Percentiles rank a stretch among this genome's conserved stretches.
Conservation (phyloP, 225 moss, liverwort and hornwort genomes). For the Lunularia cruciata region DNA sequence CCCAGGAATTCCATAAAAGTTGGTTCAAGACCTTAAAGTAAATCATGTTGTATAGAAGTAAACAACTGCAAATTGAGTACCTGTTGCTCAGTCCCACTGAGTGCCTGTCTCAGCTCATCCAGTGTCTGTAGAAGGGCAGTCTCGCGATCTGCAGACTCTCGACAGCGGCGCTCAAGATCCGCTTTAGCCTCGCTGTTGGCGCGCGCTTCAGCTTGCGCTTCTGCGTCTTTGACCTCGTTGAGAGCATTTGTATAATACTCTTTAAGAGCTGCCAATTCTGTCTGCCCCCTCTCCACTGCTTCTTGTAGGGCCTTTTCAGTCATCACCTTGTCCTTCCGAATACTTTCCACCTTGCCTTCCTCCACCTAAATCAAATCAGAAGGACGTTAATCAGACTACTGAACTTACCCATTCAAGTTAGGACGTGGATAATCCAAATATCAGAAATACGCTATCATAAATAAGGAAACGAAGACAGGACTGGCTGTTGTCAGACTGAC, state of each 20-base stretch:
- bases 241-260: conserved; percentile 78
- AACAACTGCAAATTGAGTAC: conserved; percentile 31
- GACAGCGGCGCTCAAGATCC: conserved; percentile 81
- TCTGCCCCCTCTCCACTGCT: conserved; percentile 87
- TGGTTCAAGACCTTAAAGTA: not conserved
- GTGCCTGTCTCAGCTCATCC: conserved; percentile 87
- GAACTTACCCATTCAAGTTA: not conserved
- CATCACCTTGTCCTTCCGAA: conserved; percentile 87
- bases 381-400: not conserved
- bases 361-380: conserved; percentile 62
- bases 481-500: not conserved
- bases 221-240: conserved; percentile 85
- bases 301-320: conserved; percentile 97
- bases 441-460: not conserved
- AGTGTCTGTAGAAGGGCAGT: conserved; percentile 70
- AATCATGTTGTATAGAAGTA: too few species aligned
- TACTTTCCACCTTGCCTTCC: conserved; percentile 97
- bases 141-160: conserved; percentile 92
- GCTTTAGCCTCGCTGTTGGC: conserved; percentile 92
- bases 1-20: too few species aligned
- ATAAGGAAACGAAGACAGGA: not conserved
- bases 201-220: conserved; percentile 87
- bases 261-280: conserved; percentile 75
- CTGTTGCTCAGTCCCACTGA: conserved; percentile 95
- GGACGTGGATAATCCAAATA: too few species aligned